Conservation (phyloP, 2,329 filamentous ascomycete species). For the Escovopsis sp. region DNA sequence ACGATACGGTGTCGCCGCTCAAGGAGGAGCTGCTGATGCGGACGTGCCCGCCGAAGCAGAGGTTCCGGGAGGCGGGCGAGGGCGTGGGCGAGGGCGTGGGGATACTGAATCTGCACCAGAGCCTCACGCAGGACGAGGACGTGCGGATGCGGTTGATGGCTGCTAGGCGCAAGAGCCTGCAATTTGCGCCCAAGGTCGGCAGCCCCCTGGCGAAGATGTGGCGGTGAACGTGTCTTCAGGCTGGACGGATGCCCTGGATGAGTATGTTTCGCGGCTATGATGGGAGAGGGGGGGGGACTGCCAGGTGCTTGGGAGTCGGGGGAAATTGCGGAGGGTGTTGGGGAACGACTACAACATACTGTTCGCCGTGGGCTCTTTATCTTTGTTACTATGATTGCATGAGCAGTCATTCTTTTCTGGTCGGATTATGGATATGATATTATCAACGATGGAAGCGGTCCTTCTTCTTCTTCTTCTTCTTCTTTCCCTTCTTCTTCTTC, state of each 20-base stretch:
- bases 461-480: neutral
- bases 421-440: too few species aligned
- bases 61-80: conserved; percentile 22
- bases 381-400: too few species aligned
- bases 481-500: neutral
- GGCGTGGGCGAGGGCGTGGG: conserved; percentile 16
- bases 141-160: conserved; percentile 52
- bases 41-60: conserved; percentile 40
- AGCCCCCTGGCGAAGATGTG: conserved; percentile 53
- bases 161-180: conserved; percentile 61
- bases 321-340: too few species aligned
- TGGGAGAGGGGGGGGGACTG: too few species aligned
- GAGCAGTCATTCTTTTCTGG: too few species aligned
- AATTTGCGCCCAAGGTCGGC: conserved; percentile 60
- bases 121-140: conserved; percentile 35
- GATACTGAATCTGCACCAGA: conserved; percentile 22
- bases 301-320: too few species aligned
- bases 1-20: conserved; percentile 15
- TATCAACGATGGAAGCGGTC: neutral
- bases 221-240: conserved; percentile 10
- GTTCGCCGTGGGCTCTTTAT: too few species aligned
- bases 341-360: too few species aligned
- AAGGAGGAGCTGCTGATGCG: conserved; percentile 29
- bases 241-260: too few species aligned
- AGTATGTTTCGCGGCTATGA: too few species aligned